Evolutionary conservation across 345 rosid genomes (phyloP), one percentile per base, ranked within the genome.

Genomic region (Leavenworthia alabamica): DNA sequence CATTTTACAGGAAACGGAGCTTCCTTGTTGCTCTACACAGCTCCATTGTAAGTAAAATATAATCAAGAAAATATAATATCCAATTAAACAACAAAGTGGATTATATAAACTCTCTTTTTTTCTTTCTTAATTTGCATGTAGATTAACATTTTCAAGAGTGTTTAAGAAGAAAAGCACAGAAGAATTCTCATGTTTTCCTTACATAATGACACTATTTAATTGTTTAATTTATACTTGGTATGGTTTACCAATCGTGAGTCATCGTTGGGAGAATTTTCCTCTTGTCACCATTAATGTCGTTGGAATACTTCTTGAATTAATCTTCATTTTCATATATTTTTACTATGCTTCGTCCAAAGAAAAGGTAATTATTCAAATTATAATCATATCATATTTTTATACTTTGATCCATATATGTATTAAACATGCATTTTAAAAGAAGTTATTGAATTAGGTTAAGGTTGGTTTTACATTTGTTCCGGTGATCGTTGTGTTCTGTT

Each of bases 201-300:
- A 89, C 76, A 64, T 79, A 12, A 60, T 79, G 45, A 71, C 97
- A 16, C 78, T 86, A 4, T 55, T 77, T 24, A 86, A 82, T 58
- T 92, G 98, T 67, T 80, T 92, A 23, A 64, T 92, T 0, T 86
- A 79, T 61, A 85, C 86, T 44, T 86, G 95, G 95, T 92, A 92
- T 27, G 98, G 89, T 16, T 48, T 83, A 68, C 98, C 98, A 0
- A 48, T 86, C 7, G 96, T 89, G 24, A 92, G 96, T 82, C 49
- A 67, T 79, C 62, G 44, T 62, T 89, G 91, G 97, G 96, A 89
- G 58, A 89, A 92, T 65, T 78, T 86, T 51, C 85, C 84, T 1
- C 67, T 89, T 11, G 78, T 80, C 59, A 85, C 95, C 56, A 79
- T 85, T 74, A 89, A 92, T 16, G 91, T 88, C 28, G 35, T 83